phyloP scores from a whole-genome alignment of 1,284 basidiomycete genomes.

The Stygiomarasmius scandens region DNA sequence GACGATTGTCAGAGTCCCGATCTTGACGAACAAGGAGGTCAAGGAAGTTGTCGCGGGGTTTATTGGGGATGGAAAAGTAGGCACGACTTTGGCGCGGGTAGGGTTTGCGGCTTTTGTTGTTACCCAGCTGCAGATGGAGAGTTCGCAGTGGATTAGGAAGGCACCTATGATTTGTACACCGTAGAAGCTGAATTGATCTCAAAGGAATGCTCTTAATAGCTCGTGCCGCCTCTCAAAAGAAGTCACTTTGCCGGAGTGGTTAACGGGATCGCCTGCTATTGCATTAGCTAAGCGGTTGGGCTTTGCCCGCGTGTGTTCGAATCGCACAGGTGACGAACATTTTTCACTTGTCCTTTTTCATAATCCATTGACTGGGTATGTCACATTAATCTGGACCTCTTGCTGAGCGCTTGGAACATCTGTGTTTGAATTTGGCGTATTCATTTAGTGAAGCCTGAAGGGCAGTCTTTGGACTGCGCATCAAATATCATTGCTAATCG shows the following conservation, averaged over 20 bases:
- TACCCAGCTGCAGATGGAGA: slow-evolving; percentile 47
- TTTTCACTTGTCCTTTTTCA: background rate
- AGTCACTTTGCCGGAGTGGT: slow-evolving; percentile 77
- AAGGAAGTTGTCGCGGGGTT: slow-evolving; percentile 59
- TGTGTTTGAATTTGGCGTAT: too few relatives aligned
- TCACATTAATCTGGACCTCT: too few relatives aligned
- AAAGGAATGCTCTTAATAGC: too few relatives aligned
- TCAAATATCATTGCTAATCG: too few relatives aligned
- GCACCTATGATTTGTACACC: slow-evolving; percentile 15
- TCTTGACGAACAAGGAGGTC: slow-evolving; percentile 51
- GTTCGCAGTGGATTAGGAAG: slow-evolving; percentile 51
- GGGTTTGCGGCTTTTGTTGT: slow-evolving; percentile 64
- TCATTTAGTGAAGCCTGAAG: too few relatives aligned
- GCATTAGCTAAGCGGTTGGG: slow-evolving; percentile 5
- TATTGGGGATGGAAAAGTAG: slow-evolving; percentile 61
- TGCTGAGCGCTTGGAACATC: too few relatives aligned
- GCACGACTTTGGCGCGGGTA: slow-evolving; percentile 47
- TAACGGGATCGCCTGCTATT: slow-evolving; percentile 75
- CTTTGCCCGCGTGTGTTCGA: slow-evolving; percentile 14
- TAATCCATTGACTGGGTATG: too few relatives aligned
- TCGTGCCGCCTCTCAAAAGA: too few relatives aligned
- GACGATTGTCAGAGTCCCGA: slow-evolving; percentile 68
- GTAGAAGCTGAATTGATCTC: background rate
- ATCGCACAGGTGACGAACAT: slow-evolving; percentile 12
- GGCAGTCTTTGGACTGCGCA: too few relatives aligned